Conservation (phyloP, 352 stramenopile species). For the Phytophthora agathidicida region DNA sequence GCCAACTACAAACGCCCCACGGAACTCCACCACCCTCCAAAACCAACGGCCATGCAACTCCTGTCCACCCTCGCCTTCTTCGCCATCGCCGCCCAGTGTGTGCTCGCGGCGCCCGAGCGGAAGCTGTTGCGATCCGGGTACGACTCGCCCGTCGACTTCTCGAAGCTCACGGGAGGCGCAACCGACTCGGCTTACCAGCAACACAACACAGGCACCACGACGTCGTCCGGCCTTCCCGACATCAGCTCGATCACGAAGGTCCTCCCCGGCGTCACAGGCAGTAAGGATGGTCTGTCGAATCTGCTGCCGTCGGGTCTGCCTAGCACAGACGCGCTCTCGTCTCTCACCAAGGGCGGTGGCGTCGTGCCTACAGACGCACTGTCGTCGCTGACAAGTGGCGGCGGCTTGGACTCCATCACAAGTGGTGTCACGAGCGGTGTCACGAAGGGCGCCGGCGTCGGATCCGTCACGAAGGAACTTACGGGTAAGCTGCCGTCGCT, state of each 20-base stretch:
- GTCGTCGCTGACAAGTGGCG: not conserved
- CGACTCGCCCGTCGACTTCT: not conserved
- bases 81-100: not conserved
- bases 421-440: conserved; percentile 3
- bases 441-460: no score
- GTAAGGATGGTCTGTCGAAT: not conserved
- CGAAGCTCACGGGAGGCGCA: not conserved
- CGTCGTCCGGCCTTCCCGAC: not conserved
- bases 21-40: not conserved
- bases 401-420: conserved; percentile 2
- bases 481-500: not conserved
- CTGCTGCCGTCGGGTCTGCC: not conserved
- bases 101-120: not conserved
- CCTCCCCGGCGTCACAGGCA: not conserved
- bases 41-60: not conserved
- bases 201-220: not conserved
- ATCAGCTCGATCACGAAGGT: not conserved
- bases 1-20: no score
- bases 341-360: not conserved
- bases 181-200: not conserved
- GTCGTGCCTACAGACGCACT: not conserved
- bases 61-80: not conserved
- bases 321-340: not conserved
- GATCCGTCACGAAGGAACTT: no score
- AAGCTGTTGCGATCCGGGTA: not conserved